These are phyloP conservation scores for Plantago ovata DNA, from an alignment of 257 asterid species.

Conservation along the genomic window DNA sequence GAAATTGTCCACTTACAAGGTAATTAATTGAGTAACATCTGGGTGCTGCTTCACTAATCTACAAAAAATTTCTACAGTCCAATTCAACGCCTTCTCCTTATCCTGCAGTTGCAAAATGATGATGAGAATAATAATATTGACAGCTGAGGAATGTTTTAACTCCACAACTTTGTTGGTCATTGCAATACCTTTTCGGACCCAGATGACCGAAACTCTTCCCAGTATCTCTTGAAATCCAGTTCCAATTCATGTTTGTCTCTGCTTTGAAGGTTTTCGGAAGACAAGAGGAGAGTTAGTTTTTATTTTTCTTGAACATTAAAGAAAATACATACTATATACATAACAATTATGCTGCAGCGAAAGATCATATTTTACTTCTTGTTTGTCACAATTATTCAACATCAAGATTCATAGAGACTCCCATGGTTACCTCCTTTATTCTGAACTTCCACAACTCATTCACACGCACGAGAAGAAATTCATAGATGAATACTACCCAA, in stretches of 20 bases:
- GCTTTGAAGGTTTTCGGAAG: conserved; percentile 19
- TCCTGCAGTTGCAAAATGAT: conserved; percentile 58
- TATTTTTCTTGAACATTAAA: conserved; percentile 15
- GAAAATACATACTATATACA: no score
- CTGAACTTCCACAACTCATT: conserved; percentile 6
- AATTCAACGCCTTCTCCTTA: conserved; percentile 93
- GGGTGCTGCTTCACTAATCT: conserved; percentile 89
- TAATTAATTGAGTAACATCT: conserved; percentile 78
- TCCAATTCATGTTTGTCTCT: conserved; percentile 82
- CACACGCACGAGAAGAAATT: conserved; percentile 1
- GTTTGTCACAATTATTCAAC: not conserved
- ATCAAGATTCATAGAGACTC: conserved; percentile 1
- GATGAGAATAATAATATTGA: conserved; percentile 12
- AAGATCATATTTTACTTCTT: no score
- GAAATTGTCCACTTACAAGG: conserved; percentile 53
- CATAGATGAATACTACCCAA: no score
- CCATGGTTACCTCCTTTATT: conserved; percentile 7
- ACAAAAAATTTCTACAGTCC: conserved; percentile 92
- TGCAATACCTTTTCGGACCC: conserved; percentile 58
- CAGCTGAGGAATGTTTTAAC: conserved; percentile 5
- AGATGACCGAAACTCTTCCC: conserved; percentile 95
- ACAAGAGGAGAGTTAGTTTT: conserved; percentile 12
- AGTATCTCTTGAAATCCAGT: conserved; percentile 89
- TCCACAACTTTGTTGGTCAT: conserved; percentile 2
- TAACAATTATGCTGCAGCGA: no score